A percentile compares a stretch with the other conserved stretches of the same genome.
phyloP scores from a whole-genome alignment of 345 rosid species.

The Arabis alpina region DNA sequence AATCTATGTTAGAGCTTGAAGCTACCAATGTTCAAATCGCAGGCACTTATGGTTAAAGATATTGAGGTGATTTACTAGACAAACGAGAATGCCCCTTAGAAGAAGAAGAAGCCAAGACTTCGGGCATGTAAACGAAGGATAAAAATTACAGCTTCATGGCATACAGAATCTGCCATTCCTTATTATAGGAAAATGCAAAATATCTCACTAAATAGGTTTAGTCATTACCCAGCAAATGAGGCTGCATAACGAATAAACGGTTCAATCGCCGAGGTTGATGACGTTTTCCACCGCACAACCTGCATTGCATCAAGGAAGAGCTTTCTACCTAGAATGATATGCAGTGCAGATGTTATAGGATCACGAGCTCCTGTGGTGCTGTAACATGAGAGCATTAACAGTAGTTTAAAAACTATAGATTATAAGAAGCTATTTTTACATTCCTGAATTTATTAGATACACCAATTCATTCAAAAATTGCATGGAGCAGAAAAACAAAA shows the following conservation, averaged over 20 bases:
- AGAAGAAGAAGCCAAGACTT: slow-evolving; percentile 5
- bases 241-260: slow-evolving; percentile 90
- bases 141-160: neutral
- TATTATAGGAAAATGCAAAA: neutral
- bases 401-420: neutral
- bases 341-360: slow-evolving; percentile 89
- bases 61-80: neutral
- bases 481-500: neutral
- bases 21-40: neutral
- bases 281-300: slow-evolving; percentile 90
- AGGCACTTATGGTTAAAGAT: neutral
- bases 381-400: slow-evolving; percentile 40
- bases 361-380: slow-evolving; percentile 97
- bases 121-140: slow-evolving; percentile 9
- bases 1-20: slow-evolving; percentile 34
- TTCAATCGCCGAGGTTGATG: slow-evolving; percentile 62
- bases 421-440: slow-evolving; percentile 2
- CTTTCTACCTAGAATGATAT: slow-evolving; percentile 83
- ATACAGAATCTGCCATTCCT: neutral
- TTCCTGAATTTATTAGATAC: neutral
- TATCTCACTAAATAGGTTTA: slow-evolving; percentile 14
- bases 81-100: slow-evolving; percentile 3
- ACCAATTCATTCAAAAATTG: neutral
- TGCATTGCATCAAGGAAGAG: slow-evolving; percentile 84
- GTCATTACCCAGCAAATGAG: slow-evolving; percentile 95